These are phyloP conservation scores for Lichtheimia corymbifera DNA, from an alignment of 371 early-diverging fungal genomes.

Conservation along the genomic window DNA sequence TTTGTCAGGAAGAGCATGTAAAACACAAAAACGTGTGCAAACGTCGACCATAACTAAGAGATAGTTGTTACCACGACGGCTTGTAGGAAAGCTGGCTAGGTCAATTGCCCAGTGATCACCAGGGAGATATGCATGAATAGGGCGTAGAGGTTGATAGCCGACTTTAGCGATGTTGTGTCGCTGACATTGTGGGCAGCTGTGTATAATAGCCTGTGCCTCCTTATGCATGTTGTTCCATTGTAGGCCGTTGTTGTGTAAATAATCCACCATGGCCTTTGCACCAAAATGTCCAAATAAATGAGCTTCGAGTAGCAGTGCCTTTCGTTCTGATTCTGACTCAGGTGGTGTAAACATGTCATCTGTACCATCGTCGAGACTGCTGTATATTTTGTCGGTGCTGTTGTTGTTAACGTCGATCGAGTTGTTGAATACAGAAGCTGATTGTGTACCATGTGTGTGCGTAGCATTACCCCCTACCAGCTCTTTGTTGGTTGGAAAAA, in stretches of 20 bases:
- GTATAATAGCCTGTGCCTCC: not conserved
- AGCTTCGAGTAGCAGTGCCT: conserved; percentile 4
- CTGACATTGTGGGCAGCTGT: conserved; percentile 15
- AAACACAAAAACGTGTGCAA: conserved; percentile 15
- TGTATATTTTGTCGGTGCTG: not conserved
- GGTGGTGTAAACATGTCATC: not conserved
- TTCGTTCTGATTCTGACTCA: not conserved
- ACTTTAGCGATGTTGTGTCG: conserved; percentile 10
- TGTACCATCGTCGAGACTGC: not conserved
- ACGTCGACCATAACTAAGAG: conserved; percentile 23
- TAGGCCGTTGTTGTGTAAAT: conserved; percentile 3
- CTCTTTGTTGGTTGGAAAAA: conserved; percentile 3
- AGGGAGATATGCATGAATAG: conserved; percentile 13
- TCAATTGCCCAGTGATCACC: conserved; percentile 23
- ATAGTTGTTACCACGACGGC: conserved; percentile 5
- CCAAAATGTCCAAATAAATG: conserved; percentile 16
- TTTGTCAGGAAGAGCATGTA: not conserved
- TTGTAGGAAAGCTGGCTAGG: conserved; percentile 17
- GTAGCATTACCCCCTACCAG: not conserved
- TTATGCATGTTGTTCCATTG: conserved; percentile 13
- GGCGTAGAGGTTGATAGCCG: conserved; percentile 17
- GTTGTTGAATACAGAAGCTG: too few species aligned
- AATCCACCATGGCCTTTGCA: conserved; percentile 8
- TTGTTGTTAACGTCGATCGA: not conserved
- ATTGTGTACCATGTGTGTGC: not conserved